Evolutionary conservation across 805 yeast species (phyloP), one percentile per base, ranked within the genome.

Genomic region (Ogataea paraovalis): DNA sequence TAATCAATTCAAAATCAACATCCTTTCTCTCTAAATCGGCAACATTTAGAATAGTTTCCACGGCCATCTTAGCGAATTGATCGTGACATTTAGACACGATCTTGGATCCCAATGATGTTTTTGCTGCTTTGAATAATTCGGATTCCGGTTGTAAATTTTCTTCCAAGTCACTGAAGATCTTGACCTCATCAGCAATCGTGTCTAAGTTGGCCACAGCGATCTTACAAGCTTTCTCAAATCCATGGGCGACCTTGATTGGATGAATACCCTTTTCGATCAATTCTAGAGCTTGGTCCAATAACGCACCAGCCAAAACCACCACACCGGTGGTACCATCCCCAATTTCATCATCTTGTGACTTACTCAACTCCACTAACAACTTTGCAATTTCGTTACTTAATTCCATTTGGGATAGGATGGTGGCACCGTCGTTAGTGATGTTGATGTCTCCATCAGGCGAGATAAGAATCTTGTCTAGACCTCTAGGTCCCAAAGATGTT

Each of bases 291-390:
- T 94, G 96, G 66, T 92, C 97, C 49, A 94, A 75, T 54, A 94
- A 73, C 2, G 98, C 96, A 56, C 96, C 87, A 1, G 99, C 98
- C 44, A 94, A 73, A 2, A 94, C 98, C 45, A 94, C 98, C 25
- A 94, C 99, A 64, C 98, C 98, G 4, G 99, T 94, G 25, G 99
- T 94, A 63, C 99, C 99, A 67, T 92, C 99, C 47, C 99, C 99
- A 65, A 92, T 89, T 71, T 92, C 98, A 66, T 94, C 97, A 68
- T 92, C 99, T 74, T 92, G 99, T 23, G 96, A 87, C 66, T 80
- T 87, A 27, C 97, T 86, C 55, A 94, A 77, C 70, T 95, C 96
- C 18, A 94, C 99, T 62, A 94, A 73, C 51, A 94, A 75, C 69
- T 94, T 94, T 56, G 99, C 99, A 58, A 94, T 90, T 70, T 94